Evolutionary conservation across 2,329 filamentous ascomycete genomes (phyloP), one percentile per base, ranked within the genome.

Genomic region (Calonectria crousiana): DNA sequence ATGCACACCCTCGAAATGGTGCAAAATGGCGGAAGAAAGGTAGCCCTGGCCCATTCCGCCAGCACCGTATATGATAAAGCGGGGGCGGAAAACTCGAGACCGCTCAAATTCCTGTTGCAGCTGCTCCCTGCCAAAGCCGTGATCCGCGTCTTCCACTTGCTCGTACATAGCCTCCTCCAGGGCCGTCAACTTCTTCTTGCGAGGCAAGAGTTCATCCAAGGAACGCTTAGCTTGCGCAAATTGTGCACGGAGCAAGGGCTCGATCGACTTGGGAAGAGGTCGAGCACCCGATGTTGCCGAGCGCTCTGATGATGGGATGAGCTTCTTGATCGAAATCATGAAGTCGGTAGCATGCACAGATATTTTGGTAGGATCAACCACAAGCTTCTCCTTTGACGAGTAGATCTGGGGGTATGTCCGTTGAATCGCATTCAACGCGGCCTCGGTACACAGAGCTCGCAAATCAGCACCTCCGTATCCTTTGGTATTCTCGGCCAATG

Each of bases 391-490:
- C 77, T 94, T 93, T 0, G 96, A 96, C 30, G 92, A 91, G 87
- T 99, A 99, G 75, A 99, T 98, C 81, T 99, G 97, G 20, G 97
- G 97, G 82, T 97, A 99, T 4, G 95, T 96, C 79, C 97, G 91
- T 84, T 99, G 97, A 30, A 99, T 97, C 3, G 97, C 94, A 83
- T 99, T 99, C 73, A 99, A 88, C 4, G 97, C 95, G 44, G 97
- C 96, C 87, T 99, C 97, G 0, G 97, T 99, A 84, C 96, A 98
- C 38, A 99, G 89, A 16, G 97, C 96, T 75, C 97, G 93, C 76
- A 99, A 87, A 85, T 99, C 97, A 34, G 97, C 97, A 89, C 97
- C 97, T 75, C 96, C 97, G 79, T 98, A 98, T 18, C 97, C 97
- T 85, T 98, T 98, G 4, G 96, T 98, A 81, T 96, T 89, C 77